Evolutionary conservation across 352 stramenopile species (phyloP).

Genomic region (Hyaloperonospora brassicae): DNA sequence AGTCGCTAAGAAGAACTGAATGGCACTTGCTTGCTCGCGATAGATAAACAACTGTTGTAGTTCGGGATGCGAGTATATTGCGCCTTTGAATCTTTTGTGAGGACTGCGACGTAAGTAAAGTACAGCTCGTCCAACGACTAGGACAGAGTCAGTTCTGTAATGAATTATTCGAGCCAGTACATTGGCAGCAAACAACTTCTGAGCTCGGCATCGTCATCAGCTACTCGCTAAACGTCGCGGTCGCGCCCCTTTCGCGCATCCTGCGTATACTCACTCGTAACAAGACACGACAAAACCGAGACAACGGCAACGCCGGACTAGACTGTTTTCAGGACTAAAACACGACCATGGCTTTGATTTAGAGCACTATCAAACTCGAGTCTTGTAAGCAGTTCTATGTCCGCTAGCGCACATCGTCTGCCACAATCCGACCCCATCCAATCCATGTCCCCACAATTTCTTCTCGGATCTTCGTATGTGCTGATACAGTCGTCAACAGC

Average conservation of each 20-base stretch:
- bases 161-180: no score
- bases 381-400: slow-evolving; percentile 11
- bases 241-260: background rate
- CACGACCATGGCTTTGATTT: slow-evolving; percentile 52
- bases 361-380: slow-evolving; percentile 20
- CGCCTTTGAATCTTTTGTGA: no score
- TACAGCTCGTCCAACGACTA: no score
- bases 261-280: background rate
- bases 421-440: background rate
- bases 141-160: no score
- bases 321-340: slow-evolving; percentile 38
- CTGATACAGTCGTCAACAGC: slow-evolving; percentile 19
- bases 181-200: no score
- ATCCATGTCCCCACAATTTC: slow-evolving; percentile 2
- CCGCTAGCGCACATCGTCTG: slow-evolving; percentile 8
- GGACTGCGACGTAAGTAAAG: no score
- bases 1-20: no score
- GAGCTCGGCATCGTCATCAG: no score
- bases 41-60: no score
- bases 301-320: background rate
- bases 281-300: background rate
- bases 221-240: no score
- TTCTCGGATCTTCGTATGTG: slow-evolving; percentile 16
- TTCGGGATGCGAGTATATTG: no score
- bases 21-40: no score